Percentiles rank a stretch among this genome's conserved stretches.
Conservation (phyloP, 202 grass and related monocot genomes). For the Panicum hallii region DNA sequence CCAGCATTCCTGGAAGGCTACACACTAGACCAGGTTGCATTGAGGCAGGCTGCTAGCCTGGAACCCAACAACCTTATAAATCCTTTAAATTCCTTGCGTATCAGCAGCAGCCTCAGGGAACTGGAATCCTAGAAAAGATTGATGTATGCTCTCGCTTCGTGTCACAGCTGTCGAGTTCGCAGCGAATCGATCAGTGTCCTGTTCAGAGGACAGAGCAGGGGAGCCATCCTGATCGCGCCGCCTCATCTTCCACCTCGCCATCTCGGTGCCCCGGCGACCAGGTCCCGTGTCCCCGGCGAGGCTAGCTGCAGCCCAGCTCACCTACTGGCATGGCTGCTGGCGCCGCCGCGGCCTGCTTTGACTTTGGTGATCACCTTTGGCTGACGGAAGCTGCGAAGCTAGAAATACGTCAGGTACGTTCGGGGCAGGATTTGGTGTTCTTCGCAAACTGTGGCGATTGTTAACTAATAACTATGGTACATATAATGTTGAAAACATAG, state of each 20-base stretch:
- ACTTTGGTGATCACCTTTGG: background rate
- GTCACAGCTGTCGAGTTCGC: constrained; percentile 42
- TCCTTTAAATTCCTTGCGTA: background rate
- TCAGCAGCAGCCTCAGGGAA: constrained; percentile 53
- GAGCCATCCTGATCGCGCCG: background rate
- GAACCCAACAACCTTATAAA: constrained; percentile 34
- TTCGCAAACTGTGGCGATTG: no score
- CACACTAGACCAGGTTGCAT: constrained; percentile 33
- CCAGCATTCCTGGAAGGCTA: constrained; percentile 7
- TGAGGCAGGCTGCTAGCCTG: constrained; percentile 31
- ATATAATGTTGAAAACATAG: no score
- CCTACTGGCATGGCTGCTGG: background rate
- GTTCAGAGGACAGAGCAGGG: constrained; percentile 5
- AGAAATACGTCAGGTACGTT: background rate
- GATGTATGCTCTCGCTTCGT: constrained; percentile 23
- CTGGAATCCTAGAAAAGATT: constrained; percentile 35
- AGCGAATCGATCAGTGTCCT: constrained; percentile 10
- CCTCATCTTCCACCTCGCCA: background rate
- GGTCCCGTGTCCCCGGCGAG: background rate
- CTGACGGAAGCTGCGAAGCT: background rate
- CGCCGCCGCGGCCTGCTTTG: background rate
- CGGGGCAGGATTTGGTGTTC: no score
- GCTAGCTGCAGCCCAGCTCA: constrained; percentile 7
- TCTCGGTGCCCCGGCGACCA: background rate
- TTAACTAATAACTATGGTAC: no score